A percentile compares a stretch with the other conserved stretches of the same genome.
These are phyloP conservation scores for Bidens hawaiensis DNA, from an alignment of 140 eudicot genomes.

Conservation along the genomic window DNA sequence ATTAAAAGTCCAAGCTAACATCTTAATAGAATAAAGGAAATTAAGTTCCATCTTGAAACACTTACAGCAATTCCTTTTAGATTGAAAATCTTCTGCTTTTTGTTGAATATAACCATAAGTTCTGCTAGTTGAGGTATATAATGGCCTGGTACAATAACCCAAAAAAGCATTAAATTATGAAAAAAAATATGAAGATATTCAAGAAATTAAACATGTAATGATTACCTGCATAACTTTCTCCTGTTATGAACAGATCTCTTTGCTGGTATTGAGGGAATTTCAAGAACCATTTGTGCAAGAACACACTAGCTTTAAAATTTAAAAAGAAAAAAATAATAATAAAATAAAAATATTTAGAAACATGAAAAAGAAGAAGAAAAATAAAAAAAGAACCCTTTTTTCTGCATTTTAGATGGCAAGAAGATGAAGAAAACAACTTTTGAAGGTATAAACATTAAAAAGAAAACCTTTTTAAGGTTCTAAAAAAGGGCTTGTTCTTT, in stretches of 20 bases:
- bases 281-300: slow-evolving; percentile 75
- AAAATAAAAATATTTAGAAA: background rate
- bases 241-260: slow-evolving; percentile 70
- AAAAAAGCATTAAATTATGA: slow-evolving; percentile 3
- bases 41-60: slow-evolving; percentile 18
- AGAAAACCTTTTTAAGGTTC: slow-evolving; percentile 29
- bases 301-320: slow-evolving; percentile 54
- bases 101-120: slow-evolving; percentile 64
- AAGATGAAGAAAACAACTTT: slow-evolving; percentile 21
- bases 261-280: slow-evolving; percentile 76
- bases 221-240: slow-evolving; percentile 98
- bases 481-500: slow-evolving; percentile 35
- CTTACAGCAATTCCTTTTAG: slow-evolving; percentile 84
- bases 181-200: background rate
- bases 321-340: background rate
- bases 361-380: background rate
- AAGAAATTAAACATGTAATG: slow-evolving; percentile 6
- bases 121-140: slow-evolving; percentile 87
- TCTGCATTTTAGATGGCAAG: slow-evolving; percentile 15
- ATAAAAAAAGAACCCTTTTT: slow-evolving; percentile 3
- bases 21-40: too few species aligned
- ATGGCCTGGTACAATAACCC: slow-evolving; percentile 49
- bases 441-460: slow-evolving; percentile 30
- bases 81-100: slow-evolving; percentile 55
- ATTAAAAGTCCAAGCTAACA: background rate